Percentiles rank a stretch among this genome's conserved stretches.
These are phyloP conservation scores for Orbilia javanica DNA, from an alignment of 2,329 filamentous ascomycete genomes.

Conservation along the genomic window DNA sequence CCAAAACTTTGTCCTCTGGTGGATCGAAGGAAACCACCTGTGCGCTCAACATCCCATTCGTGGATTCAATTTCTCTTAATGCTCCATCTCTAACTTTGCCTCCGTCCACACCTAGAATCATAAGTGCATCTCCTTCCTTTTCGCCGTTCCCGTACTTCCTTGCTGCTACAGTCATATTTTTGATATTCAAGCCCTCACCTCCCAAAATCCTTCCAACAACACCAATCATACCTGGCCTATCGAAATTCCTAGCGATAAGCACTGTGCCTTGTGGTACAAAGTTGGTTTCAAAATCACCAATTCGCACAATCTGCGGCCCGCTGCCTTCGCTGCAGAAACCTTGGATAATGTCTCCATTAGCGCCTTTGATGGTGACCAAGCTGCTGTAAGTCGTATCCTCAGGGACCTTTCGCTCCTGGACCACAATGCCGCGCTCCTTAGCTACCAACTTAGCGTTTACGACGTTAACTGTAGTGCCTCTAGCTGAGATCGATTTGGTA, in stretches of 20 bases:
- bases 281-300: conserved; percentile 79
- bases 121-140: conserved; percentile 76
- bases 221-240: conserved; percentile 84
- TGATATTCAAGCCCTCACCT: conserved; percentile 79
- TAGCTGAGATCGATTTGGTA: conserved; percentile 76
- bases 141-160: conserved; percentile 63
- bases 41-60: conserved; percentile 51
- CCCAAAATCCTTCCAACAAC: conserved; percentile 80
- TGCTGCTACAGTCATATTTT: conserved; percentile 79
- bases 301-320: conserved; percentile 76
- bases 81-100: conserved; percentile 70
- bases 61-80: conserved; percentile 66
- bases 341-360: conserved; percentile 69
- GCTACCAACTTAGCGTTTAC: conserved; percentile 83
- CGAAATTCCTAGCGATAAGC: conserved; percentile 84
- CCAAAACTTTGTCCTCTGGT: conserved; percentile 23
- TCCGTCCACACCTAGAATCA: conserved; percentile 82
- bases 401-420: conserved; percentile 78
- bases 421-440: conserved; percentile 80
- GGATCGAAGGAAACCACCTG: conserved; percentile 43
- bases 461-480: conserved; percentile 80
- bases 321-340: conserved; percentile 75
- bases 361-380: conserved; percentile 77
- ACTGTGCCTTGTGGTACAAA: conserved; percentile 80
- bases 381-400: conserved; percentile 76